Base-by-base conservation (phyloP, 78 protist genomes). In the Dictyostelium citrinum region DNA sequence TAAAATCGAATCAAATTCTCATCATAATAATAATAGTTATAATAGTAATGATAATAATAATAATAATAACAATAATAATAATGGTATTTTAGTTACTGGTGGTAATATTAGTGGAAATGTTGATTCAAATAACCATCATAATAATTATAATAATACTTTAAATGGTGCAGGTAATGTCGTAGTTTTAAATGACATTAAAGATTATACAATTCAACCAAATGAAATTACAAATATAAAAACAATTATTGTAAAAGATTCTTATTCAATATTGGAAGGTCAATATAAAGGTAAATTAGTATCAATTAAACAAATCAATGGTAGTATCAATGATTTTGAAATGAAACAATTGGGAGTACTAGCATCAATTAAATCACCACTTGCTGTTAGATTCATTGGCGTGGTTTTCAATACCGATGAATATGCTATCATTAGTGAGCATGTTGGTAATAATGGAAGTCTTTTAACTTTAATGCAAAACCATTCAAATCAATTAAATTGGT, bases 311-410 rank as follows among this genome's bases (percentile, higher is more conserved):
- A n/a, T 88, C 20, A n/a, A 16, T 11, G n/a, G 51, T 8, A 39
- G 27, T 37, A 45, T 76, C 5, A 10, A 39, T 5, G 93, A 88
- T 1, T 76, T 78, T 46, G 93, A 88, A 78, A 43, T 29, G 20
- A 88, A 78, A 31, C 84, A 88, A 11, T 78, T 76, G 39, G 79
- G 29, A 17, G 72, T 88, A 1, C 10, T 88, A 24, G 93, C 93
- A 35, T 61, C 49, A 12, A 35, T 88, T 4, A 76, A 61, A 22
- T 88, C 93, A 49, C 81, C 85, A 3, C 6, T 27, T 6, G 72
- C 55, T 2, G 55, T 72, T 0, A 24, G 33, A 22, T 88, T 88
- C n/a, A 64, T 77, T n/a, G 93, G 93, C 10, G 93, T 88, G 4
- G 85, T 88, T 8, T 88, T 58, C 58, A 88, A 88, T 61, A 72